A percentile compares a stretch with the other conserved stretches of the same genome.
These are phyloP conservation scores for Canna indica DNA, from an alignment of 176 grass and related monocot genomes.

Conservation along the genomic window DNA sequence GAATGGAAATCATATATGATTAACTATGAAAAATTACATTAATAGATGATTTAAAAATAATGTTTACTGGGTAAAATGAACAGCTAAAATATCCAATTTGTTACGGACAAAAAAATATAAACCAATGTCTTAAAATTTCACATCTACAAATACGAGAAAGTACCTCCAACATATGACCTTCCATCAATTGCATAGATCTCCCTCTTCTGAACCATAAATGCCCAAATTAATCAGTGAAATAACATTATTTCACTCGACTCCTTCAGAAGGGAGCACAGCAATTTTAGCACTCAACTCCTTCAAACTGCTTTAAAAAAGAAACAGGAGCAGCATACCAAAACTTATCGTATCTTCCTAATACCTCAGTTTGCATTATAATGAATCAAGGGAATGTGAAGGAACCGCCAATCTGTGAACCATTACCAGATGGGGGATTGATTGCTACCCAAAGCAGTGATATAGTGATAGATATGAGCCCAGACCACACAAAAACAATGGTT, in stretches of 20 bases:
- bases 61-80: not conserved
- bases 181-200: not conserved
- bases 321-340: too few species aligned
- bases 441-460: conserved; percentile 93
- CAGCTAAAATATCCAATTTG: not conserved
- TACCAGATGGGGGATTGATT: conserved; percentile 57
- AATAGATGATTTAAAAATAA: not conserved
- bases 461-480: conserved; percentile 79
- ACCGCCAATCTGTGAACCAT: conserved; percentile 72
- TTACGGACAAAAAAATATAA: too few species aligned
- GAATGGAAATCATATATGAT: too few species aligned
- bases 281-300: too few species aligned
- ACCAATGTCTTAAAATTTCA: not conserved
- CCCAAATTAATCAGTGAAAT: not conserved
- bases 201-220: not conserved
- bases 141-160: not conserved
- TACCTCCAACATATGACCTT: not conserved
- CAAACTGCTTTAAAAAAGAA: too few species aligned
- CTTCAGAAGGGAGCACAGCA: too few species aligned
- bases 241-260: too few species aligned
- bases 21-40: not conserved
- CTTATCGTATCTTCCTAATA: too few species aligned
- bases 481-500: conserved; percentile 92
- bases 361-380: too few species aligned
- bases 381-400: conserved; percentile 90